Evolutionary conservation across 371 early-diverging fungal genomes (phyloP), one percentile per base, ranked within the genome.

Genomic region (Mortierella sp.): DNA sequence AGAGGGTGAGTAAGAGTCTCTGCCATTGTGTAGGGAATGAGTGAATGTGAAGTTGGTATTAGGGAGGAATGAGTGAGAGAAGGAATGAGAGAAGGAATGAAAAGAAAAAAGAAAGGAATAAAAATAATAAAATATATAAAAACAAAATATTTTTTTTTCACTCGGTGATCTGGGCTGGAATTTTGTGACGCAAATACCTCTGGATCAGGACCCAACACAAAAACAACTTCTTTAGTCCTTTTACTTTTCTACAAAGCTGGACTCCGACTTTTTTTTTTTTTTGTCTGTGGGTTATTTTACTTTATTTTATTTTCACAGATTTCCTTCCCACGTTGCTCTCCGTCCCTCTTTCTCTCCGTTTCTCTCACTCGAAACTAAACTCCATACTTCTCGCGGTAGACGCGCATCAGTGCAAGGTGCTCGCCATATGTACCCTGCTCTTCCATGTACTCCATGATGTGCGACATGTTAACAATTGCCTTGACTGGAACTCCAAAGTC

Each of bases 401-500:
- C 87, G 80, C 91, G 86, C 92, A 95, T 94, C 45, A 84, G 77
- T 38, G 68, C 67, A 58, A 94, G 79, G 67, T 90, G 86, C 3
- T 86, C 84, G n/a, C 76, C 86, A 74, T 87, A 89, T 55, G 70
- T 74, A n/a, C 95, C 96, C 75, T 91, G 87, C 84, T 94, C 95
- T 68, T 89, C 87, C 88, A 98, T 86, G 82, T 92, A 98, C 81
- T 94, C 92, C 83, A 98, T 93, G 47, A 98, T 94, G 68, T 95
- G 88, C 63, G 89, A 91, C 88, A 98, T 89, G 33, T 88, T 91
- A 32, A 98, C 96, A 45, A 98, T 97, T 21, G 94, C 89, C 59
- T 91, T 87, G 58, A 98, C 96, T 6, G 93, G 92, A 16, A 96
- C 87, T 24, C 88, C 87, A 63, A 91, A 92, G 63, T 94, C 93